Base-by-base conservation (phyloP, 306 rosid species). In the Cucumis cinereus region DNA sequence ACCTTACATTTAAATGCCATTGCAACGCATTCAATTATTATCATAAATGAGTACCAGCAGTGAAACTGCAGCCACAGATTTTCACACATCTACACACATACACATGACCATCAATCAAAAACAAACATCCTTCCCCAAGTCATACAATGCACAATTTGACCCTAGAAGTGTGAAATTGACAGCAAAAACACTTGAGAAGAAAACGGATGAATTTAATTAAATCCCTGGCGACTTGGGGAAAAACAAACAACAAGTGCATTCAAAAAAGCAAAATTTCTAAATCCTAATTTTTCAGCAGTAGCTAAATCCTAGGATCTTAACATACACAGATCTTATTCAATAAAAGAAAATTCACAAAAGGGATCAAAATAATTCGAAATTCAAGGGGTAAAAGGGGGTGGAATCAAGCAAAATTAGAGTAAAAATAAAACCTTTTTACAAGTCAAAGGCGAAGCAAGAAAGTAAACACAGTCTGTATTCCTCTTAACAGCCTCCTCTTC, bases 401-500 rank as follows among this genome's bases (percentile, higher is more conserved):
- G 35, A 77, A 63, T 64, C 61, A 50, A 77, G 8, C 19, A 74
- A 19, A 74, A 74, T 38, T 26, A 17, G 19, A 49, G 17, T 45
- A 73, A 77, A 28, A 22, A n/a, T 2, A 52, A 33, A 14, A 92
- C 99, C 96, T 92, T 95, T 85, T 90, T 95, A 89, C 99, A 95
- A 71, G 99, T 92, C 79, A 95, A 84, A 24, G 99, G 99, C 47
- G 99, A 95, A 7, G 99, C 99, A 8, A 95, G 93, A 84, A 95
- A 95, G 93, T 95, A 95, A 49, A 95, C 99, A 55, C 99, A 95
- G 80, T 95, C 99, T 72, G 99, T 92, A 80, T 88, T 95, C 59
- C 98, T 85, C 88, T 95, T 95, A 78, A 90, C 58, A 56, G 93
- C 94, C 82, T 95, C 98, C 47, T 95, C 99, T 63, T 92, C 92